Evolutionary conservation across 73 alveolate species (phyloP).

Genomic region (Uronychia setigera): DNA sequence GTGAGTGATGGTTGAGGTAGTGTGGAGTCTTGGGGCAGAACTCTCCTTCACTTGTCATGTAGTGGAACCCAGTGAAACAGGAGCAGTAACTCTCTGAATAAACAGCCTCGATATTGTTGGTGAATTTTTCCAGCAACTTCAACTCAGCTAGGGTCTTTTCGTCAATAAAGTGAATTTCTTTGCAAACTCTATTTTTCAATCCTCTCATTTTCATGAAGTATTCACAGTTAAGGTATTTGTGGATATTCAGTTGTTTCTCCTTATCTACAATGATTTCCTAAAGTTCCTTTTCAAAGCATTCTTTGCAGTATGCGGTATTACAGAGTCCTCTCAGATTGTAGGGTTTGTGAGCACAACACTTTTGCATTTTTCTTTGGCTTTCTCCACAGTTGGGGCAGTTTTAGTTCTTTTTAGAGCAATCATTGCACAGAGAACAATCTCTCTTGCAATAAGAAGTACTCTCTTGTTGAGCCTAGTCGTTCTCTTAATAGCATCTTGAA

Average conservation of each 20-base stretch:
- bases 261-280: not conserved
- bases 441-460: not conserved
- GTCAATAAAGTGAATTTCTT: not conserved
- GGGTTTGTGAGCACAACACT: not conserved
- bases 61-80: not conserved
- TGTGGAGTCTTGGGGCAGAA: constrained; percentile 3
- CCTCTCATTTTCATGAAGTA: not conserved
- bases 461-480: not conserved
- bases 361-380: not conserved
- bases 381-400: not conserved
- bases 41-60: not conserved
- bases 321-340: not conserved
- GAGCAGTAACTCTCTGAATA: not conserved
- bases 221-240: not conserved
- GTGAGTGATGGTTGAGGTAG: constrained; percentile 4
- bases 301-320: not conserved
- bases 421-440: not conserved
- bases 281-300: not conserved
- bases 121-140: not conserved
- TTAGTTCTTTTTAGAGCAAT: not conserved
- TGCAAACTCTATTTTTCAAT: not conserved
- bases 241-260: not conserved
- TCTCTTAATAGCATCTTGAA: not conserved
- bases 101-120: not conserved
- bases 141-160: not conserved